phyloP scores from a whole-genome alignment of 371 early-diverging fungal genomes.

The Cokeromyces recurvatus region DNA sequence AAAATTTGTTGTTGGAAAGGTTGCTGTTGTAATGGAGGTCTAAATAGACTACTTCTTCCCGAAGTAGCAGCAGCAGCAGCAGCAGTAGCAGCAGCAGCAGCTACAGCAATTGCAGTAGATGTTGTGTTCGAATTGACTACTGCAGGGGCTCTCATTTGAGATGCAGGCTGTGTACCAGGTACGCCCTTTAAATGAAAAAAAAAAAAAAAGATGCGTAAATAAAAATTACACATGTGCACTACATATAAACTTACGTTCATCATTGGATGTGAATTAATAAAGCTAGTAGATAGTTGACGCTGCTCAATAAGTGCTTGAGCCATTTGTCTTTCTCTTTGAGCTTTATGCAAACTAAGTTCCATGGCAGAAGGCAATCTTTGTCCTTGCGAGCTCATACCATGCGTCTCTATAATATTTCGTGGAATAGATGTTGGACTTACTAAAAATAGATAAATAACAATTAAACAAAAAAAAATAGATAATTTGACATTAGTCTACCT shows the following conservation, averaged over 20 bases:
- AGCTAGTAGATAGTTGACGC: slow-evolving; percentile 61
- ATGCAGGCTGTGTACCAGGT: neutral
- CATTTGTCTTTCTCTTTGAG: slow-evolving; percentile 68
- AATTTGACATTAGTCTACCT: neutral
- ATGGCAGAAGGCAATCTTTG: slow-evolving; percentile 61
- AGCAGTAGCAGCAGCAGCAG: slow-evolving; percentile 30
- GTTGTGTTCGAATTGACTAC: slow-evolving; percentile 8
- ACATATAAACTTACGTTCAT: no score
- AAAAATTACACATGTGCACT: no score
- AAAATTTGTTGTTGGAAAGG: no score
- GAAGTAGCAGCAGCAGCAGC: slow-evolving; percentile 5
- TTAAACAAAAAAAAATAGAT: slow-evolving; percentile 10
- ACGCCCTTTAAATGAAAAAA: no score
- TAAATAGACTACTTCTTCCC: neutral
- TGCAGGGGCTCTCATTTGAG: no score
- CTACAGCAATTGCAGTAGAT: slow-evolving; percentile 23
- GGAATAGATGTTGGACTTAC: slow-evolving; percentile 26
- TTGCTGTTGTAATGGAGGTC: slow-evolving; percentile 23
- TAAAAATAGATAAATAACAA: neutral
- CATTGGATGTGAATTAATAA: no score
- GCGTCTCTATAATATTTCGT: slow-evolving; percentile 39
- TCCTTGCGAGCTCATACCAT: slow-evolving; percentile 41
- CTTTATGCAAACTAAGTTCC: slow-evolving; percentile 69
- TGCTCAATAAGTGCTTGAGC: slow-evolving; percentile 65
- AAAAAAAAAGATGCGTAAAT: no score